Base-by-base conservation (phyloP, 2,329 filamentous ascomycete species). In the Ramichloridium luteum region DNA sequence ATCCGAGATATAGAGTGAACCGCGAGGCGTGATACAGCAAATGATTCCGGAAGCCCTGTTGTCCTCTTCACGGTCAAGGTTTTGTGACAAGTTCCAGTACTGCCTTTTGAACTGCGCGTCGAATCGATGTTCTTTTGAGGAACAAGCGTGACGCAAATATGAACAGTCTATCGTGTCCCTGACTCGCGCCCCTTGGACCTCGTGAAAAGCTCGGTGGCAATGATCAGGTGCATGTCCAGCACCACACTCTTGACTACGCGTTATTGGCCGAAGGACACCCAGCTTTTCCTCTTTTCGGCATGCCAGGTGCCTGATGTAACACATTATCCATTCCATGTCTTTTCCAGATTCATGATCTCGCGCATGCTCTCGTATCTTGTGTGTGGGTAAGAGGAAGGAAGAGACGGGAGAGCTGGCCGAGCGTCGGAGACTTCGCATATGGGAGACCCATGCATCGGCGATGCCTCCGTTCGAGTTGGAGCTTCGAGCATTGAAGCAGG, bases 51-150 rank as follows among this genome's bases (percentile, higher is more conserved):
- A 63, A 0, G 57, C 54, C 0, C 51, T 52, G 2, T 39, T 53
- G 30, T 71, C 64, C 1, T 53, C 54, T 8, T 66, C 64, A 10
- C 78, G 63, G 46, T 83, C 76, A 6, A 83, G 64, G 31, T 84
- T 85, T 46, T 86, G 81, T 4, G 76, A 80, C 0, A 82, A 56
- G 37, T 88, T 77, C 41, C 74, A 65, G 20, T 71, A 53, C 9
- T 57, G 49, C 57, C 63, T 64, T 48, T 77, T 76, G 48, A 58
- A 72, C 10, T 62, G 57, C 25, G 68, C 64, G 46, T 85, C 79
- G 37, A 65, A 71, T 0, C 62, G 64, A 10, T 55, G 46, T 3
- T 36, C 28, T 4, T 35, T 25, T 3, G 38, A 50, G 4, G 46
- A 39, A n/a, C n/a, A n/a, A 2, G 67, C 53, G 25, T 62, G 66